phyloP scores from a whole-genome alignment of 345 rosid genomes.

The Brassica rapa region DNA sequence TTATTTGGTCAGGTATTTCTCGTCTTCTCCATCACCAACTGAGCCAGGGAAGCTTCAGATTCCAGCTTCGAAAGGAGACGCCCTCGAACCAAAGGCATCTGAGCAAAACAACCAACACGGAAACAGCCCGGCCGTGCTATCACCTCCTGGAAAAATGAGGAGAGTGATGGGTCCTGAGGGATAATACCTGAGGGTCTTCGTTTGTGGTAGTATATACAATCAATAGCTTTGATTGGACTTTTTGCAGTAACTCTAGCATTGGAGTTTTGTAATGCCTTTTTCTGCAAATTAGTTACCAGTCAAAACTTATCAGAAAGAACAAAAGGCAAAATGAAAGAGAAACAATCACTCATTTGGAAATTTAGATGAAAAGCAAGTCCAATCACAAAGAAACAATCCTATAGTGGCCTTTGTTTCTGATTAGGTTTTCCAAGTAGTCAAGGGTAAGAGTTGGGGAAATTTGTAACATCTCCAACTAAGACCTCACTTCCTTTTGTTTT shows the following conservation, averaged over 20 bases:
- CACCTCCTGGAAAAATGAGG: conserved; percentile 51
- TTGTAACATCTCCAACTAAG: too few relatives aligned
- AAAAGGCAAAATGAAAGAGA: background rate
- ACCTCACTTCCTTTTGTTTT: too few relatives aligned
- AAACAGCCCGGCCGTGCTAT: conserved; percentile 39
- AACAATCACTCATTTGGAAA: background rate
- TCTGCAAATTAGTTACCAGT: conserved; percentile 15
- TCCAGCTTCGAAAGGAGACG: conserved; percentile 46
- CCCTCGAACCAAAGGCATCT: conserved; percentile 32
- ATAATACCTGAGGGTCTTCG: conserved; percentile 7
- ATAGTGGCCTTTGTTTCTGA: too few relatives aligned
- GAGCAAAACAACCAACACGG: conserved; percentile 37
- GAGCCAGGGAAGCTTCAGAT: conserved; percentile 48
- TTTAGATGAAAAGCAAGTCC: too few relatives aligned
- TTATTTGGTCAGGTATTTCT: conserved; percentile 38
- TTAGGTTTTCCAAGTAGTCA: too few relatives aligned
- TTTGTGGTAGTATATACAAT: conserved; percentile 5
- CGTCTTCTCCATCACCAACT: conserved; percentile 47
- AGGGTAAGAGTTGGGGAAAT: too few relatives aligned
- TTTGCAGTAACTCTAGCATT: background rate
- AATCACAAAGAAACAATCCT: too few relatives aligned
- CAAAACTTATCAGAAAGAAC: conserved; percentile 1
- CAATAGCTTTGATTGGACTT: conserved; percentile 3
- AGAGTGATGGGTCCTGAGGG: conserved; percentile 49
- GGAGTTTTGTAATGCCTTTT: background rate